Percentiles rank a stretch among this genome's conserved stretches.
These are phyloP conservation scores for Diplodia seriata DNA, from an alignment of 2,329 filamentous ascomycete species.

Conservation along the genomic window DNA sequence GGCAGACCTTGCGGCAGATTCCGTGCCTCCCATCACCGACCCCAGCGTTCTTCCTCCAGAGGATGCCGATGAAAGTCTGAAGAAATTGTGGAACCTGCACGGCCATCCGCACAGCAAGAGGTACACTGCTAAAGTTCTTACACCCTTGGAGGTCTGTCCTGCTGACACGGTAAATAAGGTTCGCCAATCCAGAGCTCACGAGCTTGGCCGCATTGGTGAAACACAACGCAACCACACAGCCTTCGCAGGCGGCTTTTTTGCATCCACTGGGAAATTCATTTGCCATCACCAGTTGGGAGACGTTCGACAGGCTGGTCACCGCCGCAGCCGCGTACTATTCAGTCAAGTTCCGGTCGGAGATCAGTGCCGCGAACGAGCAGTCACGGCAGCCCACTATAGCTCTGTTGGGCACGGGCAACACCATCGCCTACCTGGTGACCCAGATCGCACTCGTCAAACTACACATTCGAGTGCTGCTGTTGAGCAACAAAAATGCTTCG, in stretches of 20 bases:
- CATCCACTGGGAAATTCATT: constrained; percentile 36
- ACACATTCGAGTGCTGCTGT: constrained; percentile 40
- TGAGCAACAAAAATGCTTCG: constrained; percentile 42
- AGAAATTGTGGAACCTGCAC: constrained; percentile 44
- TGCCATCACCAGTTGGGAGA: constrained; percentile 40
- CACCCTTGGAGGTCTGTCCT: not conserved
- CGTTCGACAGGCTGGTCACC: constrained; percentile 35
- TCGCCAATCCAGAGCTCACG: constrained; percentile 40
- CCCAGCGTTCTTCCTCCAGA: constrained; percentile 39
- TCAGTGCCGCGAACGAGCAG: constrained; percentile 38
- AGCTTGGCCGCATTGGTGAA: constrained; percentile 42
- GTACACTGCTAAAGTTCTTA: not conserved
- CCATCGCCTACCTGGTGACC: constrained; percentile 43
- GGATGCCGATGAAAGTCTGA: constrained; percentile 37
- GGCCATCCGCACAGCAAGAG: constrained; percentile 39
- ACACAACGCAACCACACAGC: constrained; percentile 39
- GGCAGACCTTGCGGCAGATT: not conserved
- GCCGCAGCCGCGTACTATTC: constrained; percentile 39
- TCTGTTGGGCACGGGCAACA: constrained; percentile 41
- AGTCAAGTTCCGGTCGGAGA: constrained; percentile 36
- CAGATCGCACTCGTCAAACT: constrained; percentile 44
- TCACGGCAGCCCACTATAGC: constrained; percentile 42
- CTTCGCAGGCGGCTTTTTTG: constrained; percentile 39
- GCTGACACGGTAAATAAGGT: constrained; percentile 35
- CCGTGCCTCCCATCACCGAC: constrained; percentile 31